A percentile compares a stretch with the other conserved stretches of the same genome.
Conservation (phyloP, 495 filamentous ascomycete genomes). For the Aspergillus coremiiformis region DNA sequence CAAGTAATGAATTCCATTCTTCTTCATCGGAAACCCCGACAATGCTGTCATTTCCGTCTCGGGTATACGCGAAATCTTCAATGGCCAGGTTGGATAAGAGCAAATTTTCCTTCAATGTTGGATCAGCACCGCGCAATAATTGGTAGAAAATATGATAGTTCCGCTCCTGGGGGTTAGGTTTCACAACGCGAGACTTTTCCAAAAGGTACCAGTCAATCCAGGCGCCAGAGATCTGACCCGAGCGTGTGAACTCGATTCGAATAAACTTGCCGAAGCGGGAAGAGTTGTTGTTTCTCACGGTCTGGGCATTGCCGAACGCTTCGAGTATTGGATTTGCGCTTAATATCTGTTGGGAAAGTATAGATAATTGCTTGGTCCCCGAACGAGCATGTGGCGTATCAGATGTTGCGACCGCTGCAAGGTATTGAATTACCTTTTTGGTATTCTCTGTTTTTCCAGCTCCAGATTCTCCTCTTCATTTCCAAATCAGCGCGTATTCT, state of each 20-base stretch:
- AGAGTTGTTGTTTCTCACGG: constrained; percentile 96
- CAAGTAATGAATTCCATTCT: constrained; percentile 84
- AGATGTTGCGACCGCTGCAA: constrained; percentile 85
- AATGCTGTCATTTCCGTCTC: constrained; percentile 83
- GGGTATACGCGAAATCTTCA: constrained; percentile 86
- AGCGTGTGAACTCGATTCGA: constrained; percentile 85
- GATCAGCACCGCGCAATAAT: constrained; percentile 75
- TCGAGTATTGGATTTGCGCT: constrained; percentile 97
- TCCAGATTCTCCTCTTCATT: constrained; percentile 75
- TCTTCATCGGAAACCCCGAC: constrained; percentile 82
- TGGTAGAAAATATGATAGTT: constrained; percentile 99
- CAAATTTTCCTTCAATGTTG: constrained; percentile 63
- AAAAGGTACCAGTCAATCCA: constrained; percentile 98
- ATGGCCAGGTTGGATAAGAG: constrained; percentile 64
- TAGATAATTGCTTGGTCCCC: constrained; percentile 60
- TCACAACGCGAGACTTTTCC: constrained; percentile 93
- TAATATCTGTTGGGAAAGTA: constrained; percentile 94
- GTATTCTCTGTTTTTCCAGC: constrained; percentile 99
- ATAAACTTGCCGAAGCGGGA: constrained; percentile 99
- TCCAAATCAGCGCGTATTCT: constrained; percentile 3
- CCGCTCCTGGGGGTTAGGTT: constrained; percentile 74
- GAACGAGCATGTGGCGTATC: constrained; percentile 63
- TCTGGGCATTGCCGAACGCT: constrained; percentile 97
- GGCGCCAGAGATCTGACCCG: constrained; percentile 88
- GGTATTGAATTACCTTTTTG: constrained; percentile 98